These are phyloP conservation scores for Jamesozyma lodderae DNA, from an alignment of 805 yeast genomes.

Conservation along the genomic window DNA sequence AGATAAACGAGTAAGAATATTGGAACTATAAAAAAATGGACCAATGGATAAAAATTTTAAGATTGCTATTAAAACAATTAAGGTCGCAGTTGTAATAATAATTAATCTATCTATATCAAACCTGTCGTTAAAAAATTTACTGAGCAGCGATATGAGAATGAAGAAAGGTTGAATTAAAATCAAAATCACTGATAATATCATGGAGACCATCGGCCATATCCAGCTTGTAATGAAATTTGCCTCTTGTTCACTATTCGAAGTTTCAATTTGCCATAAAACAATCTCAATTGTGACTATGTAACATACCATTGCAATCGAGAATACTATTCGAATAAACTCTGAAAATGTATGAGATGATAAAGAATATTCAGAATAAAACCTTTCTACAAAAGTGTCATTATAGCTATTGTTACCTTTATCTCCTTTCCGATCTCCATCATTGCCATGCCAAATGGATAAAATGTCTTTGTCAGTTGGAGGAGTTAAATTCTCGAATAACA, in stretches of 20 bases:
- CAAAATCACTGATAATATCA: slow-evolving; percentile 15
- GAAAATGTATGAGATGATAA: slow-evolving; percentile 19
- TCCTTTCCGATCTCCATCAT: too few species aligned
- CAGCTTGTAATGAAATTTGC: slow-evolving; percentile 16
- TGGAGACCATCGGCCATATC: slow-evolving; percentile 25
- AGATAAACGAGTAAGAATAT: slow-evolving; percentile 27
- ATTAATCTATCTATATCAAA: slow-evolving; percentile 17
- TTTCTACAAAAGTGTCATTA: slow-evolving; percentile 18
- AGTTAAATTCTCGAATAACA: slow-evolving; percentile 19
- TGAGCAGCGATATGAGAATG: slow-evolving; percentile 20
- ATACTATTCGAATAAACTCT: slow-evolving; percentile 16
- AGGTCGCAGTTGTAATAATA: slow-evolving; percentile 12
- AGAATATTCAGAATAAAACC: slow-evolving; percentile 26
- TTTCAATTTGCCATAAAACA: slow-evolving; percentile 26
- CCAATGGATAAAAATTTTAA: slow-evolving; percentile 19
- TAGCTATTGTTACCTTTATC: slow-evolving; percentile 3
- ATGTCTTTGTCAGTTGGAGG: slow-evolving; percentile 6
- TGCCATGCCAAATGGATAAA: slow-evolving; percentile 6
- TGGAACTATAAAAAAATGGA: slow-evolving; percentile 23
- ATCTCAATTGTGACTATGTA: slow-evolving; percentile 26
- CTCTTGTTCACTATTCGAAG: slow-evolving; percentile 13
- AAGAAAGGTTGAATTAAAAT: slow-evolving; percentile 27
- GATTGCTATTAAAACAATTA: slow-evolving; percentile 9
- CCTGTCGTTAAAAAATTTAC: slow-evolving; percentile 26
- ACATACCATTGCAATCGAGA: slow-evolving; percentile 22